Percentiles rank a stretch among this genome's conserved stretches.
Evolutionary conservation across 352 stramenopile genomes (phyloP).

Genomic region (Phytophthora constricta): DNA sequence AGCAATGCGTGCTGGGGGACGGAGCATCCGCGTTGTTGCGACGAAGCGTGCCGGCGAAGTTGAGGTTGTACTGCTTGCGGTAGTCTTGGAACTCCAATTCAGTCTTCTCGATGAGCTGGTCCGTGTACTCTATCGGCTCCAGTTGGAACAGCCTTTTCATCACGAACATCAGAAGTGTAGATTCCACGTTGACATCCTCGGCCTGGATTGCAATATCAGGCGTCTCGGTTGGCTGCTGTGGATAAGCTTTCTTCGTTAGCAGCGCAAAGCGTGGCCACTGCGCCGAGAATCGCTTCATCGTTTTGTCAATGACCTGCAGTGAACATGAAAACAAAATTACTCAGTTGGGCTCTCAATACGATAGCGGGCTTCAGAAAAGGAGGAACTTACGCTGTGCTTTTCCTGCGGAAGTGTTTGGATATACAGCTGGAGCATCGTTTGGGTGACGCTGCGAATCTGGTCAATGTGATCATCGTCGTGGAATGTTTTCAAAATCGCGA

Average conservation of each 20-base stretch:
- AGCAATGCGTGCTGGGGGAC: conserved; percentile 28
- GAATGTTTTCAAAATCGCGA: conserved; percentile 40
- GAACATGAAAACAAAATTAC: conserved; percentile 9
- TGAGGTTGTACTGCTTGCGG: conserved; percentile 48
- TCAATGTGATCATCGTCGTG: conserved; percentile 28
- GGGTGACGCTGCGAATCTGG: conserved; percentile 48
- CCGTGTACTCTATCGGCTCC: conserved; percentile 55
- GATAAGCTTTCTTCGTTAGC: conserved; percentile 7
- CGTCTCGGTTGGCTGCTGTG: conserved; percentile 2
- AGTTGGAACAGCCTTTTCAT: conserved; percentile 51
- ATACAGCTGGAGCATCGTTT: conserved; percentile 49
- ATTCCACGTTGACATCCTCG: conserved; percentile 23
- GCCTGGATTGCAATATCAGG: neutral
- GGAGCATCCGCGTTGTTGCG: conserved; percentile 36
- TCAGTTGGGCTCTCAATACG: neutral
- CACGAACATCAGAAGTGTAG: conserved; percentile 39
- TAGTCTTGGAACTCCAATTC: conserved; percentile 48
- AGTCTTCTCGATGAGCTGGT: conserved; percentile 45
- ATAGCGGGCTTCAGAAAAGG: neutral
- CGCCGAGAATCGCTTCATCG: conserved; percentile 35
- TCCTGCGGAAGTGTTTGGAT: conserved; percentile 43
- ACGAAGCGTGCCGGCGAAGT: conserved; percentile 34
- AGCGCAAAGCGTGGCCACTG: conserved; percentile 31
- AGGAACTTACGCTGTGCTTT: conserved; percentile 38
- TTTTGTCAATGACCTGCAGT: conserved; percentile 51